Conservation (phyloP, 768 basidiomycete species). For the Pisolithus microcarpus region DNA sequence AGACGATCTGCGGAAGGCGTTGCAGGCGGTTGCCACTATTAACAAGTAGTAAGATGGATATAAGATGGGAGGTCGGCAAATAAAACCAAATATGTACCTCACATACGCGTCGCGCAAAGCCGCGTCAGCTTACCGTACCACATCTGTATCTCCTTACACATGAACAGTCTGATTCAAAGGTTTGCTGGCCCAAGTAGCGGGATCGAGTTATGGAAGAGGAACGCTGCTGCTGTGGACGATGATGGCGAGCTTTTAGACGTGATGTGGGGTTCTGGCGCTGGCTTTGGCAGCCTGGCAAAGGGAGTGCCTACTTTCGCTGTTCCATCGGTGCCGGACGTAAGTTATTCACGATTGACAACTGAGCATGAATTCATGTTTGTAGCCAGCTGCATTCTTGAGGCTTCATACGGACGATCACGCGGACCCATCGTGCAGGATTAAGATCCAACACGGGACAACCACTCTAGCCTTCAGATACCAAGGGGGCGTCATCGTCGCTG, state of each 20-base stretch:
- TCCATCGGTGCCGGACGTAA: constrained; percentile 70
- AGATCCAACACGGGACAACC: constrained; percentile 98
- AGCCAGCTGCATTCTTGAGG: constrained; percentile 89
- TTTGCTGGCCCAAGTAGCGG: constrained; percentile 53
- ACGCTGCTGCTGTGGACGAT: constrained; percentile 41
- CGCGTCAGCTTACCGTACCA: constrained; percentile 25
- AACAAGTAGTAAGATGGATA: too few relatives aligned
- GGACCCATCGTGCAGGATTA: constrained; percentile 91
- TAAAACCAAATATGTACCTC: constrained; percentile 6
- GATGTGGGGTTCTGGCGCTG: constrained; percentile 81
- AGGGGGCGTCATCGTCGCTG: constrained; percentile 97
- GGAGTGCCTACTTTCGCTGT: constrained; percentile 68
- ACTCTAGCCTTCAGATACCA: constrained; percentile 95
- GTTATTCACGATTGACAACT: constrained; percentile 19
- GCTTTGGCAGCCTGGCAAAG: constrained; percentile 66
- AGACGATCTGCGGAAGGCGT: constrained; percentile 55
- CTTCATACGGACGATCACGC: constrained; percentile 94
- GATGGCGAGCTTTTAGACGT: constrained; percentile 59
- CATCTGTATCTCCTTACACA: constrained; percentile 30
- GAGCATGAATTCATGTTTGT: constrained; percentile 10
- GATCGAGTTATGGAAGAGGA: constrained; percentile 42
- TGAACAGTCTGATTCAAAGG: constrained; percentile 65
- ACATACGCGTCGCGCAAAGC: constrained; percentile 20
- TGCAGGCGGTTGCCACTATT: constrained; percentile 40
- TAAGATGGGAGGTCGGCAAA: background rate